Evolutionary conservation across 1,284 basidiomycete genomes (phyloP).

Genomic region (Moesziomyces parantarcticus): DNA sequence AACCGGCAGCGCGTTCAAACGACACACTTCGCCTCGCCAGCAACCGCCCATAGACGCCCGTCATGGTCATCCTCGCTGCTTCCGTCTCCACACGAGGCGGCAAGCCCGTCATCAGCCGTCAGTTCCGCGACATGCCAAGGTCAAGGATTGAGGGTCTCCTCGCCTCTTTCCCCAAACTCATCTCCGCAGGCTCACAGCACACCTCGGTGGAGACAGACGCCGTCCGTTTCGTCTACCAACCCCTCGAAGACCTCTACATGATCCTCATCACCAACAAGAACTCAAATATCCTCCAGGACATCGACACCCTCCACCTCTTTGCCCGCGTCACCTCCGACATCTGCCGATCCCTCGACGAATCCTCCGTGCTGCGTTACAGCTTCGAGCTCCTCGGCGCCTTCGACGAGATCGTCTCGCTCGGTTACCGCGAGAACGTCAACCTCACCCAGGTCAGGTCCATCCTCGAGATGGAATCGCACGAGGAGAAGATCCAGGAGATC

Average conservation of each 20-base stretch:
- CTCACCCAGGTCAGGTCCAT: constrained; percentile 90
- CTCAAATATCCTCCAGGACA: constrained; percentile 97
- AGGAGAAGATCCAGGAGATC: constrained; percentile 99
- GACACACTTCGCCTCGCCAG: neutral
- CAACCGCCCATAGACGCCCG: neutral
- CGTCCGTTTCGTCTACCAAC: constrained; percentile 93
- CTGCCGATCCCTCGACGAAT: constrained; percentile 79
- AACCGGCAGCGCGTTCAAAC: neutral
- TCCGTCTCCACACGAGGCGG: constrained; percentile 94
- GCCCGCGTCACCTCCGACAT: constrained; percentile 93
- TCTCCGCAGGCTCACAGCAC: constrained; percentile 95
- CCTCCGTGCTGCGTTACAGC: constrained; percentile 88
- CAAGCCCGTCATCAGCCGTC: constrained; percentile 93
- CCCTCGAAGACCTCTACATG: constrained; percentile 97
- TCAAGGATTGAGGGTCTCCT: constrained; percentile 93
- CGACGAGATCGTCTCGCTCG: constrained; percentile 94
- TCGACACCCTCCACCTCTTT: constrained; percentile 92
- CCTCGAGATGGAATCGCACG: constrained; percentile 98
- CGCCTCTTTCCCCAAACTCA: constrained; percentile 96
- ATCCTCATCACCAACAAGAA: constrained; percentile 97
- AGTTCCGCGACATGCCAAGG: constrained; percentile 92
- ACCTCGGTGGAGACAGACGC: constrained; percentile 76
- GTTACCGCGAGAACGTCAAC: constrained; percentile 93
- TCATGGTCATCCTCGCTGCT: constrained; percentile 84
- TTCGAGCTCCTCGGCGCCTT: constrained; percentile 96